Conservation (phyloP, 2,329 filamentous ascomycete species). For the Diaporthe capsici region DNA sequence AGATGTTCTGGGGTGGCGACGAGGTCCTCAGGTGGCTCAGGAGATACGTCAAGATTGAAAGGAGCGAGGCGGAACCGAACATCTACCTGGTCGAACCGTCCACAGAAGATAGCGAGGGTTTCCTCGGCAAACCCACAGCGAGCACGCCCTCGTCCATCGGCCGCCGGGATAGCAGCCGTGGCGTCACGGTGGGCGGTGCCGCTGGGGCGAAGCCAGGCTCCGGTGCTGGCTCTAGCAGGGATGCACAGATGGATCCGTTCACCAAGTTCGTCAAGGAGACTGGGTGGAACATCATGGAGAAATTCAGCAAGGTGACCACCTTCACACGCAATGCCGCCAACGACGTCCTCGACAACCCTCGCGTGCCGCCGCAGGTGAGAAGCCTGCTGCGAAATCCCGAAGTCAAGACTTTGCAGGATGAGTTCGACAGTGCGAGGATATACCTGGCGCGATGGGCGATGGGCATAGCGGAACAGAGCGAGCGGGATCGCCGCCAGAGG, state of each 20-base stretch:
- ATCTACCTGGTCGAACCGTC: slow-evolving; percentile 92
- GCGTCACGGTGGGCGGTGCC: slow-evolving; percentile 50
- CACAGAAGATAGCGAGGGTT: slow-evolving; percentile 85
- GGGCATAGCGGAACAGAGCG: slow-evolving; percentile 97
- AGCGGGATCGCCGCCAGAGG: slow-evolving; percentile 85
- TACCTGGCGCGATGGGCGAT: slow-evolving; percentile 98
- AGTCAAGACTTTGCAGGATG: slow-evolving; percentile 94
- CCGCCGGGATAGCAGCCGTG: slow-evolving; percentile 54
- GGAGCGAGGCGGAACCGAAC: slow-evolving; percentile 88
- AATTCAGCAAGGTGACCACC: slow-evolving; percentile 96
- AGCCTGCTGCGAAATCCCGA: slow-evolving; percentile 91
- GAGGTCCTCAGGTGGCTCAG: slow-evolving; percentile 93
- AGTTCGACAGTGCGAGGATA: slow-evolving; percentile 95
- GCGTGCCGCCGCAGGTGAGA: slow-evolving; percentile 88
- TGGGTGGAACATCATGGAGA: slow-evolving; percentile 96
- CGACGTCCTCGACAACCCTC: slow-evolving; percentile 91
- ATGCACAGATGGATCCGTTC: slow-evolving; percentile 90
- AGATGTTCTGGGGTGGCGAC: slow-evolving; percentile 98
- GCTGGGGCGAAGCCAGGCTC: slow-evolving; percentile 50
- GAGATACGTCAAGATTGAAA: slow-evolving; percentile 85
- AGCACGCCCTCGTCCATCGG: slow-evolving; percentile 59
- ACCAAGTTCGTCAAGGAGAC: slow-evolving; percentile 95
- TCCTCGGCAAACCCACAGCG: slow-evolving; percentile 74
- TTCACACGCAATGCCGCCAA: slow-evolving; percentile 94
- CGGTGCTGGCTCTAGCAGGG: slow-evolving; percentile 59